Evolutionary conservation across 1,284 basidiomycete species (phyloP).

Genomic region (Uromyces viciae-fabae): DNA sequence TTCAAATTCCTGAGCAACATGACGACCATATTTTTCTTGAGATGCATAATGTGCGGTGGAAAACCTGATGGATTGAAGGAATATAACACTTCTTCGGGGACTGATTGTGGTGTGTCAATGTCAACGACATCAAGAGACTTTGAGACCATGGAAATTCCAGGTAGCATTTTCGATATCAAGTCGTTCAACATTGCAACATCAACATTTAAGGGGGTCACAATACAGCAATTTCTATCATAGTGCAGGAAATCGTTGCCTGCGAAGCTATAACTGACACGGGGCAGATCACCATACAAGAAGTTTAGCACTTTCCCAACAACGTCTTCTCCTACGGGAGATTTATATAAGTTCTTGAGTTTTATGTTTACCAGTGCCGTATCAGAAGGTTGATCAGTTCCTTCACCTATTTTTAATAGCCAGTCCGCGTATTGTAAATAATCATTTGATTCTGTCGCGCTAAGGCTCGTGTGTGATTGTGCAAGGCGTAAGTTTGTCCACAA

Average conservation of each 20-base stretch:
- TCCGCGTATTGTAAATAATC: not conserved
- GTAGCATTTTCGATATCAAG: not conserved
- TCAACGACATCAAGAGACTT: constrained; percentile 1
- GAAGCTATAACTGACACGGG: too few species aligned
- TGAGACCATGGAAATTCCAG: not conserved
- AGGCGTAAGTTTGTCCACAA: not conserved
- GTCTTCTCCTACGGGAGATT: too few species aligned
- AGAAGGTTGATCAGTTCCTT: not conserved
- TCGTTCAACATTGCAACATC: not conserved
- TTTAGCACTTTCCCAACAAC: too few species aligned
- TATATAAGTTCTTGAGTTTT: too few species aligned
- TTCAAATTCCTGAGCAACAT: not conserved
- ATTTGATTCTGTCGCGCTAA: not conserved
- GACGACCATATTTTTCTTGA: not conserved
- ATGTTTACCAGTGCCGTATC: too few species aligned
- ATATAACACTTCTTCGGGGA: not conserved
- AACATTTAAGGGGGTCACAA: not conserved
- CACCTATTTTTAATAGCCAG: not conserved
- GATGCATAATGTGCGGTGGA: not conserved
- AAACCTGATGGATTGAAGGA: not conserved
- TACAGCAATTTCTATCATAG: too few species aligned
- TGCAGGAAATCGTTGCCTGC: too few species aligned
- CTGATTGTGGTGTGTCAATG: not conserved
- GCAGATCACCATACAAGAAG: too few species aligned
- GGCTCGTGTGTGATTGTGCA: too few species aligned